These are phyloP conservation scores for Balansia obtecta DNA, from an alignment of 2,329 filamentous ascomycete species.

Conservation along the genomic window DNA sequence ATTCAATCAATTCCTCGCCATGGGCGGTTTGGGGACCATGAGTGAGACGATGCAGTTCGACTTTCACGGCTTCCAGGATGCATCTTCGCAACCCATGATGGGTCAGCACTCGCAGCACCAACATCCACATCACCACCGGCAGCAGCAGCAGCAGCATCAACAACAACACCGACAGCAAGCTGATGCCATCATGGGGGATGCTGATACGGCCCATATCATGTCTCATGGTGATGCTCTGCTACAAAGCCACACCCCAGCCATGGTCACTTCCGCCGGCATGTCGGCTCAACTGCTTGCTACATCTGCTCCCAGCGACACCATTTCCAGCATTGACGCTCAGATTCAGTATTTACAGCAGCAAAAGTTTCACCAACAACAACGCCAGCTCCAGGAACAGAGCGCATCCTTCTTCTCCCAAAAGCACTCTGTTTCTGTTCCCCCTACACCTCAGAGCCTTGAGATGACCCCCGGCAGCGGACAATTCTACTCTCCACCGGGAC, in stretches of 20 bases:
- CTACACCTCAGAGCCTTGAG: constrained; percentile 71
- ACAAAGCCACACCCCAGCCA: constrained; percentile 33
- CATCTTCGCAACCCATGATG: constrained; percentile 21
- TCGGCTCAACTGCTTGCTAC: constrained; percentile 32
- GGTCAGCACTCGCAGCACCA: constrained; percentile 16
- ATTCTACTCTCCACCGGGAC: constrained; percentile 47
- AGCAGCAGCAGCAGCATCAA: constrained; percentile 7
- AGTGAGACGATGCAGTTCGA: constrained; percentile 45
- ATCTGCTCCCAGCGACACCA: constrained; percentile 32
- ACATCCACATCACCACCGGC: constrained; percentile 7
- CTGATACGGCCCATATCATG: constrained; percentile 19
- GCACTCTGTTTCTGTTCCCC: constrained; percentile 58
- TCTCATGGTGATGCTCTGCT: constrained; percentile 22
- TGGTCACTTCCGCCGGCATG: constrained; percentile 34
- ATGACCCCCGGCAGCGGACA: constrained; percentile 49
- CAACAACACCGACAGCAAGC: constrained; percentile 15
- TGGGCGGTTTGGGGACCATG: constrained; percentile 42
- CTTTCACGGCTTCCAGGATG: constrained; percentile 41
- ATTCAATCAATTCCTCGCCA: constrained; percentile 52
- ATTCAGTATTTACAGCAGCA: constrained; percentile 55
- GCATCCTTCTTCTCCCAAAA: constrained; percentile 42
- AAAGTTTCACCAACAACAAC: constrained; percentile 47
- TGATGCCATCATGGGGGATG: constrained; percentile 24
- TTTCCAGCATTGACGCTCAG: constrained; percentile 50
- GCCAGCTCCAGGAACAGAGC: constrained; percentile 45